Evolutionary conservation across 345 rosid genomes (phyloP), one percentile per base, ranked within the genome.

Genomic region (Ceriops decandra): DNA sequence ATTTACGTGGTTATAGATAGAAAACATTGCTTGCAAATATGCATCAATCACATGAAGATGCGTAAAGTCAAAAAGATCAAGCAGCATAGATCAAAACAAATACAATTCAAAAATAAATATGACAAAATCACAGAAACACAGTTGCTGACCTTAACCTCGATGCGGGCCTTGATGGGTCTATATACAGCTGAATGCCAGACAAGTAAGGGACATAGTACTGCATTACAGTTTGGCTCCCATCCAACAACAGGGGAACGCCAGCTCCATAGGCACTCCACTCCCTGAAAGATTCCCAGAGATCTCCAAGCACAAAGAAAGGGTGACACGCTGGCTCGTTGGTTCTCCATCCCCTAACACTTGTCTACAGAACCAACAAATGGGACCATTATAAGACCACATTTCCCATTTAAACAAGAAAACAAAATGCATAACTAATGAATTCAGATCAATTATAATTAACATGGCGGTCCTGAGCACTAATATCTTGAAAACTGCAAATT

Each of bases 241-340:
- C 79, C 85, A 95, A 79, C 46, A 88, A 59, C 54, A 95, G 82
- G 19, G 93, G 97, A 64, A 91, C 90, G 53, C 95, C 98, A 0
- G 90, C 96, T 60, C 99, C 98, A 62, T 90, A 95, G 0, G 93
- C 96, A 79, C 99, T 95, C 98, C 98, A 91, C 69, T 91, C 93
- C 24, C 76, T 81, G 26, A 90, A 90, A 57, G 93, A 83, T 65
- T 91, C 96, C 99, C 98, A 95, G 17, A 95, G 70, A 76, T 95
- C 95, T 28, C 81, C 88, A 0, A 95, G 87, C 53, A 85, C 61
- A 78, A 90, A 91, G 57, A 82, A 91, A 0, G 88, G 83, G 49
- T 77, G 87, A 67, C 24, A 58, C 79, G 86, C 87, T 1, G 69
- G 54, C 42, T 76, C 83, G 4, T 79, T 72, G 15, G 73, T 81